These are phyloP conservation scores for Fraxinus nigra DNA, from an alignment of 305 asterid genomes.

Conservation along the genomic window DNA sequence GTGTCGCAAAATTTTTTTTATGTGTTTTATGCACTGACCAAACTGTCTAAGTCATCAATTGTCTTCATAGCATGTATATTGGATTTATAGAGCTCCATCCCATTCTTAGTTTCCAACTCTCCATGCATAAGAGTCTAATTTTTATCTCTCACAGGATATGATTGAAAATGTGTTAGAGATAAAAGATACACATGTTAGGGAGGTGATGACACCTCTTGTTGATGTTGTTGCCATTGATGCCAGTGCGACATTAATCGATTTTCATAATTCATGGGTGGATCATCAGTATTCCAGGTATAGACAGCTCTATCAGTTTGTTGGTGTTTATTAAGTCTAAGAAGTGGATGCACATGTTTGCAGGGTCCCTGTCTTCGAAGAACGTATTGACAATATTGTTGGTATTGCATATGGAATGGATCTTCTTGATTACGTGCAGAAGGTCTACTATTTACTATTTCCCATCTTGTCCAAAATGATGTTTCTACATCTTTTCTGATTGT, in stretches of 20 bases:
- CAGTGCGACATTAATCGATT: conserved; percentile 87
- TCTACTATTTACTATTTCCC: conserved; percentile 32
- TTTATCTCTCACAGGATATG: conserved; percentile 73
- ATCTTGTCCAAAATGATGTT: conserved; percentile 20
- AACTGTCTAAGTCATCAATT: not conserved
- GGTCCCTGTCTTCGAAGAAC: conserved; percentile 98
- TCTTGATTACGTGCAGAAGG: conserved; percentile 92
- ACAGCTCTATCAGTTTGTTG: conserved; percentile 18
- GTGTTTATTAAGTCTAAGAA: conserved; percentile 23
- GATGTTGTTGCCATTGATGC: conserved; percentile 96
- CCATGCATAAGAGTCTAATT: conserved; percentile 6
- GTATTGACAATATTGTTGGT: conserved; percentile 95
- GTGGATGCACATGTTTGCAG: conserved; percentile 40
- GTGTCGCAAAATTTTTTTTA: not conserved
- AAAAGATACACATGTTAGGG: conserved; percentile 97
- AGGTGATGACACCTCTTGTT: conserved; percentile 99
- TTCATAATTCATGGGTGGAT: conserved; percentile 91
- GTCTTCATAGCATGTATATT: conserved; percentile 12
- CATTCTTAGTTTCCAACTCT: not conserved
- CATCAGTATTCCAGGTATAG: conserved; percentile 93
- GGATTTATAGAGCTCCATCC: conserved; percentile 5
- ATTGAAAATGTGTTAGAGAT: conserved; percentile 97
- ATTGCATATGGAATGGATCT: conserved; percentile 99
- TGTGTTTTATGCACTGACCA: not conserved
- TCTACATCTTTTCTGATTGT: conserved; percentile 32